These are phyloP conservation scores for Atkinsonella hypoxylon DNA, from an alignment of 2,329 filamentous ascomycete genomes.

Conservation along the genomic window DNA sequence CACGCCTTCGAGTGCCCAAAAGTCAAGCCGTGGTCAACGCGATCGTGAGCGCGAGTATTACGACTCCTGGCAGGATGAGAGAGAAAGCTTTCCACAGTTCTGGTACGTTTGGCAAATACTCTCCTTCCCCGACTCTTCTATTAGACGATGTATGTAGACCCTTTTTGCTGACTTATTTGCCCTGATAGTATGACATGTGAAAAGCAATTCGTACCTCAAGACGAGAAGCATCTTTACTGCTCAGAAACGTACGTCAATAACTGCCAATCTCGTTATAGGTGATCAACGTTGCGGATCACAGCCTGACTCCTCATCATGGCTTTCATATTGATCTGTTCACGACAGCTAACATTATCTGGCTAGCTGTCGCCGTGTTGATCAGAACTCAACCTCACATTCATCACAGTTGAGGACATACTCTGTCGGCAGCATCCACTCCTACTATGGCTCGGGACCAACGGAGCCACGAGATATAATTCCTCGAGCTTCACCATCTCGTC, in stretches of 20 bases:
- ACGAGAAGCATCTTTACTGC: conserved; percentile 49
- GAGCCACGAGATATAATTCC: conserved; percentile 52
- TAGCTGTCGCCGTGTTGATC: conserved; percentile 44
- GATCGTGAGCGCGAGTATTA: conserved; percentile 35
- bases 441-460: conserved; percentile 32
- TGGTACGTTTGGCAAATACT: conserved; percentile 36
- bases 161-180: neutral
- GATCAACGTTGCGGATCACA: neutral
- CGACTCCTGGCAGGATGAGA: conserved; percentile 43
- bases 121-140: too few species aligned
- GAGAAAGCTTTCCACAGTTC: conserved; percentile 53
- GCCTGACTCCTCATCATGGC: too few species aligned
- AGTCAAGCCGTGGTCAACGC: conserved; percentile 37
- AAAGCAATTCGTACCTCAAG: conserved; percentile 50
- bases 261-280: neutral
- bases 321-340: neutral
- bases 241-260: conserved; percentile 43
- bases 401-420: conserved; percentile 5
- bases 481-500: conserved; percentile 49
- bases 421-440: conserved; percentile 25
- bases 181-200: conserved; percentile 49
- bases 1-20: conserved; percentile 28
- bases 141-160: too few species aligned
- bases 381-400: conserved; percentile 24
- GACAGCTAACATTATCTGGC: conserved; percentile 11